phyloP scores from a whole-genome alignment of 192 early-diverging fungal species.

The Borealophlyctis nickersoniae region DNA sequence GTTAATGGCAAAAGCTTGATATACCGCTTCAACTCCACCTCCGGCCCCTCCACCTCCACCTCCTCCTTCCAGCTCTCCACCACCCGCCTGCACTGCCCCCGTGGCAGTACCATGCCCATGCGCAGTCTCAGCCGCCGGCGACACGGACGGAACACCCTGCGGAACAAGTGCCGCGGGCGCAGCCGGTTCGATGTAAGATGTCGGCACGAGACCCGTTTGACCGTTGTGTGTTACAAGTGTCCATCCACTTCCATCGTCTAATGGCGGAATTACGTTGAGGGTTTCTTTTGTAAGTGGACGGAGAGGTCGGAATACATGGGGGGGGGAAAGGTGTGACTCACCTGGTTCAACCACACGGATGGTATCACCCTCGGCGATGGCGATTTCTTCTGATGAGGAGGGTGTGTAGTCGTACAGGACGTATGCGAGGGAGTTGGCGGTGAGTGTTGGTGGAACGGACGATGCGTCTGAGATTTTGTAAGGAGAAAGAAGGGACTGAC shows the following conservation, averaged over 20 bases:
- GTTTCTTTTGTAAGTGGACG: not conserved
- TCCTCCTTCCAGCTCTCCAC: constrained; percentile 1
- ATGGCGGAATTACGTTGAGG: not conserved
- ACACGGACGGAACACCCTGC: not conserved
- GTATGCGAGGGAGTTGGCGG: constrained; percentile 1
- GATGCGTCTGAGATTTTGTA: not conserved
- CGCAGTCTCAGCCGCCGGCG: constrained; percentile 1
- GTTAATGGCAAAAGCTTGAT: not conserved
- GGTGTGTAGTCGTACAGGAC: constrained; percentile 30
- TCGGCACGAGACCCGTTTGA: constrained; percentile 31
- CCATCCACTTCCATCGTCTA: constrained; percentile 43
- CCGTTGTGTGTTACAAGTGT: constrained; percentile 11
- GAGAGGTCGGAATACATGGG: not conserved
- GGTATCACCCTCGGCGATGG: constrained; percentile 10
- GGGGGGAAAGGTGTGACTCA: too few species aligned
- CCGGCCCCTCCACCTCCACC: constrained; percentile 3
- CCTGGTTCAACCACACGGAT: constrained; percentile 12
- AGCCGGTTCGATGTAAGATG: constrained; percentile 28
- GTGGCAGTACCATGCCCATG: not conserved
- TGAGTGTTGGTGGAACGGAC: not conserved
- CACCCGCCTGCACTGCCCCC: constrained; percentile 1
- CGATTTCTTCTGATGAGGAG: constrained; percentile 16
- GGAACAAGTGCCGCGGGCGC: not conserved
- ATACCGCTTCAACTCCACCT: not conserved
- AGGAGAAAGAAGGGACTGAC: not conserved